Percentiles rank a stretch among this genome's conserved stretches.
phyloP scores from a whole-genome alignment of 345 rosid genomes.

The Arabidopsis arenosa region DNA sequence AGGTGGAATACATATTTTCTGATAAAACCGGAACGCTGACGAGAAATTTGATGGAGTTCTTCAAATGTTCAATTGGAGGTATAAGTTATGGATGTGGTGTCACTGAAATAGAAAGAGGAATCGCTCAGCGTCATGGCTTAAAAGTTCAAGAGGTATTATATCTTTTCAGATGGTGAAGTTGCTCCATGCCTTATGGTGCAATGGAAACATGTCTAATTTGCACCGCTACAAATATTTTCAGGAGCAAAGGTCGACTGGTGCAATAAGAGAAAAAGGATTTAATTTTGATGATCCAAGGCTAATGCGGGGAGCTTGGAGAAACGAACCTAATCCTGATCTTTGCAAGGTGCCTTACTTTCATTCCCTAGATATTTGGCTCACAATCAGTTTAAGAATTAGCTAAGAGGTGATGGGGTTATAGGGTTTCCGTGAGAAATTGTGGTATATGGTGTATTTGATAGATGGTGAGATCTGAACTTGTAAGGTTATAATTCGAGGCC shows the following conservation, averaged over 20 bases:
- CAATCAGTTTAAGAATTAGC: slow-evolving; percentile 22
- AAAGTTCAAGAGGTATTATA: slow-evolving; percentile 71
- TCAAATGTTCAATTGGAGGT: slow-evolving; percentile 99
- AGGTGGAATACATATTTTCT: slow-evolving; percentile 98
- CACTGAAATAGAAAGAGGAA: slow-evolving; percentile 91
- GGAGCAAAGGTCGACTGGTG: slow-evolving; percentile 58
- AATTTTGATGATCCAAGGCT: slow-evolving; percentile 94
- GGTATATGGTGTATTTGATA: slow-evolving; percentile 1
- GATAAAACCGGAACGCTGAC: slow-evolving; percentile 99
- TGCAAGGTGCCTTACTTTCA: slow-evolving; percentile 74
- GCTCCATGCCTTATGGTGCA: slow-evolving; percentile 27
- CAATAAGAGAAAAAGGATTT: slow-evolving; percentile 81
- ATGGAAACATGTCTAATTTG: slow-evolving; percentile 35
- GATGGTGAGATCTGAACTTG: slow-evolving; percentile 8
- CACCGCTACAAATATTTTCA: slow-evolving; percentile 40
- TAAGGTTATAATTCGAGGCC: slow-evolving; percentile 16
- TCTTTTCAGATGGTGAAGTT: slow-evolving; percentile 32
- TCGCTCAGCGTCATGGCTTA: slow-evolving; percentile 72
- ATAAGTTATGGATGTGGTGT: slow-evolving; percentile 89
- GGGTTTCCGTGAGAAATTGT: slow-evolving; percentile 10
- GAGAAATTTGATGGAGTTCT: slow-evolving; percentile 98
- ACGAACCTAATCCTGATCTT: slow-evolving; percentile 85
- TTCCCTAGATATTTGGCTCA: slow-evolving; percentile 18
- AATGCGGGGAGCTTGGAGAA: slow-evolving; percentile 98
- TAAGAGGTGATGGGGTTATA: slow-evolving; percentile 20